Conservation (phyloP, 768 basidiomycete species). For the Lentinula sp. region DNA sequence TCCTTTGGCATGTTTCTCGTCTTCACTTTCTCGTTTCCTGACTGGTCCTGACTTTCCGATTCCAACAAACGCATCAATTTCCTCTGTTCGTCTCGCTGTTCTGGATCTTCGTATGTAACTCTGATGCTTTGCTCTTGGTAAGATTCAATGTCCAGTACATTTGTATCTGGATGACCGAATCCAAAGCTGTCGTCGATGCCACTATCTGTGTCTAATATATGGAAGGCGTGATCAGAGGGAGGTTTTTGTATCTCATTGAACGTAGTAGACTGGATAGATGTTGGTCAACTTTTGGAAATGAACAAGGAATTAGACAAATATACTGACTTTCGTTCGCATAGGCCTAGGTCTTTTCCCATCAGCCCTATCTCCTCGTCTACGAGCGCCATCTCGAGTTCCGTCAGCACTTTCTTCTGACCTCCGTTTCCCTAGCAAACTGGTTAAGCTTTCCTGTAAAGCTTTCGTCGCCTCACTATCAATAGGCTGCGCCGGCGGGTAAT, state of each 20-base stretch:
- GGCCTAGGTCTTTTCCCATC: slow-evolving; percentile 31
- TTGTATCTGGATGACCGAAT: slow-evolving; percentile 17
- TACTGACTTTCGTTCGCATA: slow-evolving; percentile 28
- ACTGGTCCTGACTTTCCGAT: slow-evolving; percentile 11
- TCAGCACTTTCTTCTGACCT: slow-evolving; percentile 36
- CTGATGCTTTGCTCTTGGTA: slow-evolving; percentile 41
- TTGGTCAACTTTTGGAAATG: background rate
- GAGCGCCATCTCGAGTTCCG: slow-evolving; percentile 8
- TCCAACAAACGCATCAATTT: slow-evolving; percentile 50
- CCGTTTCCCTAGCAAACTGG: slow-evolving; percentile 65
- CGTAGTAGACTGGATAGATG: background rate
- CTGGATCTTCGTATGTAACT: slow-evolving; percentile 67
- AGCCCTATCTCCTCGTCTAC: slow-evolving; percentile 7
- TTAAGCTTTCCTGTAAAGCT: slow-evolving; percentile 64
- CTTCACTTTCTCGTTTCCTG: background rate
- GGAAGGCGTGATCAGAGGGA: background rate
- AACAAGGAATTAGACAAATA: background rate
- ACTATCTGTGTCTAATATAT: background rate
- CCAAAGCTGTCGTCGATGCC: slow-evolving; percentile 4
- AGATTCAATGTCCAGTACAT: slow-evolving; percentile 12
- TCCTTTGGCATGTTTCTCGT: background rate
- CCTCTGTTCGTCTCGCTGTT: slow-evolving; percentile 50
- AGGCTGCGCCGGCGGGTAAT: slow-evolving; percentile 30
- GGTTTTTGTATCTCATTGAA: background rate
- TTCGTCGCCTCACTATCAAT: slow-evolving; percentile 44